phyloP scores from a whole-genome alignment of 371 early-diverging fungal genomes.

The Synchytrium microbalum region DNA sequence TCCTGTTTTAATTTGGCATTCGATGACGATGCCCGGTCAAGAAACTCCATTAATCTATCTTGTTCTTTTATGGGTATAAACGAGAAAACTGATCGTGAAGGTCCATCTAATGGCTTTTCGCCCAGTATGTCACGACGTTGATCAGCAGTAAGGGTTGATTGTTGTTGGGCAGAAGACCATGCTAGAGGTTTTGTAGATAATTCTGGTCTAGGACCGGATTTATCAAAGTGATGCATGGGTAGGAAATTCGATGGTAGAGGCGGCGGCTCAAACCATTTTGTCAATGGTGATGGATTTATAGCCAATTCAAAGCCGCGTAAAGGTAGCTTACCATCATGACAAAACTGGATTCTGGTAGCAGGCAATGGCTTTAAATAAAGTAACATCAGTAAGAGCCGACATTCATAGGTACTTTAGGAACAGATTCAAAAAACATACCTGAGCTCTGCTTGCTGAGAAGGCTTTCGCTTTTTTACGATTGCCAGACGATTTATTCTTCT shows the following conservation, averaged over 20 bases:
- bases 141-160: conserved; percentile 39
- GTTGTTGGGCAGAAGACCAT: background rate
- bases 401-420: too few relatives aligned
- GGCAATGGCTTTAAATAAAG: too few relatives aligned
- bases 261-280: conserved; percentile 2
- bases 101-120: conserved; percentile 57
- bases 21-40: conserved; percentile 25
- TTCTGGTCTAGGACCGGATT: background rate
- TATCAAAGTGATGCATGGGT: conserved; percentile 1
- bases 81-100: conserved; percentile 66
- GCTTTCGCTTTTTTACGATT: background rate
- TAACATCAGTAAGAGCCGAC: too few relatives aligned
- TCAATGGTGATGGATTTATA: background rate
- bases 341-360: background rate
- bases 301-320: background rate
- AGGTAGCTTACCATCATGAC: conserved; percentile 1
- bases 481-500: background rate
- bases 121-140: conserved; percentile 59
- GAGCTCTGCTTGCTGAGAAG: too few relatives aligned
- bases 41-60: conserved; percentile 49
- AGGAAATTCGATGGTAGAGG: background rate
- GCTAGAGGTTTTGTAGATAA: background rate
- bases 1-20: conserved; percentile 10
- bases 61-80: conserved; percentile 61
- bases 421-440: too few relatives aligned